These are phyloP conservation scores for Lactifluus pinguis DNA, from an alignment of 768 basidiomycete species.

Conservation along the genomic window DNA sequence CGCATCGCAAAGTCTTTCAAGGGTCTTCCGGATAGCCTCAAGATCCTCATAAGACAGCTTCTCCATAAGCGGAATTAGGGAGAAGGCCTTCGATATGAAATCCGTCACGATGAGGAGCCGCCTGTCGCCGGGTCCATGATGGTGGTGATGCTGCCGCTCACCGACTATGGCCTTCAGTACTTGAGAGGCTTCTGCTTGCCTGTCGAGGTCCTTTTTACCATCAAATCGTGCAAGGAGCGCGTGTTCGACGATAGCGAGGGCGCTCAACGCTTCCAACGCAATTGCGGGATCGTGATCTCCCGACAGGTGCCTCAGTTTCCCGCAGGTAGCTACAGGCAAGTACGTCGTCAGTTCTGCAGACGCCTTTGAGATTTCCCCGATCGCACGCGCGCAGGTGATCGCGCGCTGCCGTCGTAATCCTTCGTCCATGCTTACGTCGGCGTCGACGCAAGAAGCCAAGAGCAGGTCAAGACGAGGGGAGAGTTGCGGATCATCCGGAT, in stretches of 20 bases:
- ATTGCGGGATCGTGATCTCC: background rate
- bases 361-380: constrained; percentile 4
- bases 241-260: background rate
- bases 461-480: background rate
- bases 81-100: background rate
- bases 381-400: constrained; percentile 3
- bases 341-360: background rate
- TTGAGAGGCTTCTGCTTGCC: too few relatives aligned
- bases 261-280: background rate
- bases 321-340: background rate
- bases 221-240: background rate
- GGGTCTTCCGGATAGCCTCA: background rate
- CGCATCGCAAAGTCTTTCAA: background rate
- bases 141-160: background rate
- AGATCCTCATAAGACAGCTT: background rate
- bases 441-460: constrained; percentile 1
- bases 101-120: background rate
- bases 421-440: constrained; percentile 5
- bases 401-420: constrained; percentile 4
- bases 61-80: background rate
- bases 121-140: background rate
- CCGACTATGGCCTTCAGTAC: background rate
- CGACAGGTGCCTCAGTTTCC: background rate
- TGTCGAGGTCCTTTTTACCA: background rate
- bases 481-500: background rate